Base-by-base conservation (phyloP, 306 rosid genomes). In the Lathyrus tuberosus region DNA sequence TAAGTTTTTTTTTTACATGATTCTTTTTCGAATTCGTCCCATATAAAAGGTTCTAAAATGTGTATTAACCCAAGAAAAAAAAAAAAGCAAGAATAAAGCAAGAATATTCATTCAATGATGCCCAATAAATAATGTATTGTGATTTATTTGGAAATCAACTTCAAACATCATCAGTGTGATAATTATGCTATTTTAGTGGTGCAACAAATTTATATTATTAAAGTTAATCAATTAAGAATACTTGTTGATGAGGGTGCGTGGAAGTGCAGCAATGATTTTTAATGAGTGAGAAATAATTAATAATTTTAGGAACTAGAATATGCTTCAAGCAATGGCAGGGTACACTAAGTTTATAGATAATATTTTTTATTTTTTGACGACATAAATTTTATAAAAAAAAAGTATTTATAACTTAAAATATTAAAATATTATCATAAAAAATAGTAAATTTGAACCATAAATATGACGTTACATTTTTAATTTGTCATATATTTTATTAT, bases 191-290 rank as follows among this genome's bases (percentile, higher is more conserved):
- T n/a, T n/a, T 59, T n/a, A 54, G 65, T 33, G 43, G 65, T 9
- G 10, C 26, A 48, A 14, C 63, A n/a, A 26, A 57, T 57, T 40
- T 12, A 3, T 3, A 6, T 13, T 28, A 12, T 14, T 30, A 14
- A 58, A 58, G 42, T 58, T 30, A 3, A 15, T 8, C 44, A 15
- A 59, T 59, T 15, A 1, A 59, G 42, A 59, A 31, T 31, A 6
- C 65, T 59, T 59, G 14, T 59, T 59, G 24, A 54, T 4, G 10
- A 16, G 40, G 40, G n/a, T 37, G 47, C 30, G 66, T 61, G 67
- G 67, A 62, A 62, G 30, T 62, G 67, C 30, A 37, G 67, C 67
- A 62, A 62, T 37, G 31, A 35, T 6, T 13, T 64, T 24, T 38
- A 22, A 20, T 13, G 53, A 18, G 22, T 41, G 68, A 40, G 5